phyloP scores from a whole-genome alignment of 768 basidiomycete genomes.

The Russula virescens region DNA sequence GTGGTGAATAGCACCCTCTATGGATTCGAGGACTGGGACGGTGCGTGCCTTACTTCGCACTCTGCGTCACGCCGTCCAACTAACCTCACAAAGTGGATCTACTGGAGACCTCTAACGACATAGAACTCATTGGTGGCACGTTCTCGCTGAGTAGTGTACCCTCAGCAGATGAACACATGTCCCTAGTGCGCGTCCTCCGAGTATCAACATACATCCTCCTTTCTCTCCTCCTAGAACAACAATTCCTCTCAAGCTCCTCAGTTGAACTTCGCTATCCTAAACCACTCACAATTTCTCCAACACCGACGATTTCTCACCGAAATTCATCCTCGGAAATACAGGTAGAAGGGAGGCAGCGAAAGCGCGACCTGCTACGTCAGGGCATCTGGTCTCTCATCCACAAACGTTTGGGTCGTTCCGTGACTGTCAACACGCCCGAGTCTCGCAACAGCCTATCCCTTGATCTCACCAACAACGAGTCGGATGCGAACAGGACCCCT shows the following conservation, averaged over 20 bases:
- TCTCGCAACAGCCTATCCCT: conserved; percentile 37
- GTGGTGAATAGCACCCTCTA: conserved; percentile 37
- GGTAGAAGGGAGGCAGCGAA: conserved; percentile 17
- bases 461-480: conserved; percentile 32
- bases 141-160: conserved; percentile 48
- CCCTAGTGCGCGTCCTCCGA: conserved; percentile 46
- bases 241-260: conserved; percentile 45
- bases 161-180: conserved; percentile 38
- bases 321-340: conserved; percentile 23
- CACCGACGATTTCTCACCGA: conserved; percentile 10
- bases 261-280: conserved; percentile 43
- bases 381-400: conserved; percentile 36
- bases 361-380: conserved; percentile 25
- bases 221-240: conserved; percentile 57
- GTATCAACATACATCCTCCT: conserved; percentile 50
- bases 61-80: background rate
- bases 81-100: conserved; percentile 16
- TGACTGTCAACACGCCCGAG: conserved; percentile 26
- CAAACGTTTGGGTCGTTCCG: conserved; percentile 33
- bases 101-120: conserved; percentile 22
- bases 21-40: conserved; percentile 48
- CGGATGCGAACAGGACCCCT: conserved; percentile 14
- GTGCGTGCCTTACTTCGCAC: conserved; percentile 31
- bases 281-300: conserved; percentile 25
- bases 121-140: conserved; percentile 52